These are phyloP conservation scores for Daldinia eschscholtzii DNA, from an alignment of 2,329 filamentous ascomycete genomes.

Conservation along the genomic window DNA sequence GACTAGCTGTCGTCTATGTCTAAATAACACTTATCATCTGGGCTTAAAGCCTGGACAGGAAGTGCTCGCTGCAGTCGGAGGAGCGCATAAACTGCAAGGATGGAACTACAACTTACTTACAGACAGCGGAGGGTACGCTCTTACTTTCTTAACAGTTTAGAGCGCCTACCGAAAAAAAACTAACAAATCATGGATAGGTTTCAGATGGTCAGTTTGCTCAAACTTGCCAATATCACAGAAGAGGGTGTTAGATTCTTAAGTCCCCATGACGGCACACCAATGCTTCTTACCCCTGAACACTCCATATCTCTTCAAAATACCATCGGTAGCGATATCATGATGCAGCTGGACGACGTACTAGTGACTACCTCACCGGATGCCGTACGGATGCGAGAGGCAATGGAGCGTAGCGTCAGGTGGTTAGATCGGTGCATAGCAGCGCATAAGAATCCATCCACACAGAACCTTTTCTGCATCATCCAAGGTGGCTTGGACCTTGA, in stretches of 20 bases:
- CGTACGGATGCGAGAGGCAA: slow-evolving; percentile 90
- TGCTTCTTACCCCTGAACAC: slow-evolving; percentile 97
- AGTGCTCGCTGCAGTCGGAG: slow-evolving; percentile 86
- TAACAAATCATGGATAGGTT: slow-evolving; percentile 70
- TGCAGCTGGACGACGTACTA: slow-evolving; percentile 99
- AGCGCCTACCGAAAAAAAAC: slow-evolving; percentile 21
- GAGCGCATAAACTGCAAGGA: slow-evolving; percentile 93
- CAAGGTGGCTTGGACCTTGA: slow-evolving; percentile 93
- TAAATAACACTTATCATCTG: slow-evolving; percentile 98
- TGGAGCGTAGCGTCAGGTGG: slow-evolving; percentile 95
- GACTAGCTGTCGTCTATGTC: slow-evolving; percentile 87
- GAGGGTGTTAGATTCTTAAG: slow-evolving; percentile 96
- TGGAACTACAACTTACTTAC: slow-evolving; percentile 97
- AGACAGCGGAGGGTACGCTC: slow-evolving; percentile 74
- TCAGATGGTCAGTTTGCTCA: slow-evolving; percentile 97
- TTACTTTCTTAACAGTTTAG: slow-evolving; percentile 12
- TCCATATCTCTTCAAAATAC: slow-evolving; percentile 96
- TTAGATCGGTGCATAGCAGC: slow-evolving; percentile 93
- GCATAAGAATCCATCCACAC: slow-evolving; percentile 82
- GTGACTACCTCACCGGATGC: slow-evolving; percentile 94
- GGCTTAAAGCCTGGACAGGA: slow-evolving; percentile 95
- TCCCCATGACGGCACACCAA: slow-evolving; percentile 93
- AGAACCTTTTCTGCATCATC: slow-evolving; percentile 99
- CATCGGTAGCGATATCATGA: slow-evolving; percentile 98
- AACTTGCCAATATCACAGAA: slow-evolving; percentile 93